phyloP scores from a whole-genome alignment of 805 yeast species.

The Ogataea sp. region DNA sequence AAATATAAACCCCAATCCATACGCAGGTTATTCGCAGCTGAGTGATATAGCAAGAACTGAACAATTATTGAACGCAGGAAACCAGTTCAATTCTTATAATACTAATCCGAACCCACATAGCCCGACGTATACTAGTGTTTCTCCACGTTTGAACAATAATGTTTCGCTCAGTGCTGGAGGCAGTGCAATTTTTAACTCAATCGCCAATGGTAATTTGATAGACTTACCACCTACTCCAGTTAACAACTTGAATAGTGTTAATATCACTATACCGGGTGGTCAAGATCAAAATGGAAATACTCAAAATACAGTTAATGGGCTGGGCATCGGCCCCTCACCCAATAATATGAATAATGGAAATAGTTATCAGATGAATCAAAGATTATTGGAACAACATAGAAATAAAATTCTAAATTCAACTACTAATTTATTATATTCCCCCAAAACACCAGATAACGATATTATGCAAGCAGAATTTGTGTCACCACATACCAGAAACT shows the following conservation, averaged over 20 bases:
- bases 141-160: background rate
- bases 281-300: background rate
- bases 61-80: conserved; percentile 6
- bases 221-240: too few relatives aligned
- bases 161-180: too few relatives aligned
- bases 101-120: conserved; percentile 5
- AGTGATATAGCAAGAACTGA: background rate
- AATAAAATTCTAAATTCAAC: conserved; percentile 7
- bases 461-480: conserved; percentile 5
- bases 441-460: conserved; percentile 1
- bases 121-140: conserved; percentile 3
- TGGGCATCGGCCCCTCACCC: background rate
- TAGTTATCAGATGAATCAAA: background rate
- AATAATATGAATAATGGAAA: background rate
- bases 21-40: background rate
- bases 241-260: too few relatives aligned
- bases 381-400: conserved; percentile 12
- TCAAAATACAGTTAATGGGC: background rate
- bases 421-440: conserved; percentile 3
- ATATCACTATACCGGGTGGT: background rate
- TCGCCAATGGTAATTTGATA: too few relatives aligned
- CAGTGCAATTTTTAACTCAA: too few relatives aligned
- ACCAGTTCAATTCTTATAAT: too few relatives aligned
- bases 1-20: background rate
- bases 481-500: conserved; percentile 23